Base-by-base conservation (phyloP, 2,329 filamentous ascomycete genomes). In the Fusarium burgessii region DNA sequence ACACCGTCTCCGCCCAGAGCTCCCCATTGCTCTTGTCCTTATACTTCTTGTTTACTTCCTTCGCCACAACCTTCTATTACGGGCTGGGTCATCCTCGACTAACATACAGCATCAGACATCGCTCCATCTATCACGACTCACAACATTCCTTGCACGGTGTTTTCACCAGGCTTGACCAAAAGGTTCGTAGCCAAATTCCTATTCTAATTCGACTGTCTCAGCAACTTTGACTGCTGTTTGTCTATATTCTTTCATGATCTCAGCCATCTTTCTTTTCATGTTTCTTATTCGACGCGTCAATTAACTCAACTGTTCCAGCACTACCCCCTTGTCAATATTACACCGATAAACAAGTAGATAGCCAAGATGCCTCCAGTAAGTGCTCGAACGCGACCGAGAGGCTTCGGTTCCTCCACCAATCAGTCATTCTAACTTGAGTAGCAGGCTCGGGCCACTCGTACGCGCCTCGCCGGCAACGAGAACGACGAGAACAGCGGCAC, bases 401-500 rank as follows among this genome's bases (percentile, higher is more conserved):
- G 35, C 46, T 54, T 58, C 13, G 20, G 27, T 62, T 33, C 29
- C 7, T 25, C 18, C 32, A 43, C 15, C 35, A 49, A 59, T 41
- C 42, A 23, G 11, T 10, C 20, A 14, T 55, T 56, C 68, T 75
- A 63, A 74, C 68, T 43, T 56, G 42, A 23, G 43, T 42, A 58
- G 27, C 85, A 85, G 92, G 88, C 87, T 85, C 92, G 93, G 82
- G 85, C 89, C 80, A 86, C 90, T 78, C 89, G 92, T 82, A 88
- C 90, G 80, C 92, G 94, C 83, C 88, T 90, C 80, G 88, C 92
- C 77, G 92, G 92, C 73, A 96, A 97, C 82, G 95, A 98, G 86
- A 98, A 98, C 80, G 95, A 98, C 81, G 96, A 98, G 86, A 97
- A 97, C 81, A 88, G 83, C 72, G 84, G 86, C 64, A 90, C 92